Conservation (phyloP, 345 rosid genomes). For the Rhizophora apiculata region DNA sequence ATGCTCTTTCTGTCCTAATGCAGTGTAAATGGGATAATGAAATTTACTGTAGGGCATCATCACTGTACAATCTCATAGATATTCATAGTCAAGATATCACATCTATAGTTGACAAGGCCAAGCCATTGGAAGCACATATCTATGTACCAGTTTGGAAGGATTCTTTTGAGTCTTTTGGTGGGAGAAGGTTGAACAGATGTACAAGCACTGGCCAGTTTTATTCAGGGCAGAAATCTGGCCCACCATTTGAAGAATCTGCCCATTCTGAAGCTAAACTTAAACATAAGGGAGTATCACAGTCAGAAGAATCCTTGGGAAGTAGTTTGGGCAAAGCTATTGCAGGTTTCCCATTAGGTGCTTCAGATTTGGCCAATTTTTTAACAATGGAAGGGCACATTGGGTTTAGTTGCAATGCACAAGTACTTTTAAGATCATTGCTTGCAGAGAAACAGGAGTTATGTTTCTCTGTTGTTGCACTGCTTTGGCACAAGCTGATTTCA, state of each 20-base stretch:
- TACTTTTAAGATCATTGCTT: slow-evolving; percentile 78
- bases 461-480: slow-evolving; percentile 84
- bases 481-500: slow-evolving; percentile 90
- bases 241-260: slow-evolving; percentile 38
- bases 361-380: slow-evolving; percentile 94
- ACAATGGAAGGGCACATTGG: slow-evolving; percentile 87
- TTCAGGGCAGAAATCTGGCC: slow-evolving; percentile 39
- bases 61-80: slow-evolving; percentile 85
- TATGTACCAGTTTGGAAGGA: slow-evolving; percentile 65
- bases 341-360: slow-evolving; percentile 72
- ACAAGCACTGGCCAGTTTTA: slow-evolving; percentile 29
- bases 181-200: slow-evolving; percentile 42
- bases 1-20: slow-evolving; percentile 76
- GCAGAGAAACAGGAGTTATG: slow-evolving; percentile 89
- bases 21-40: slow-evolving; percentile 89
- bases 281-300: slow-evolving; percentile 36
- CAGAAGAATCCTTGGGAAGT: slow-evolving; percentile 49
- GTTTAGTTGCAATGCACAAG: slow-evolving; percentile 73
- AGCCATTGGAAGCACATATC: slow-evolving; percentile 76
- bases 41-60: slow-evolving; percentile 76
- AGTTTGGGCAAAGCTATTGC: slow-evolving; percentile 51
- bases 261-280: slow-evolving; percentile 39
- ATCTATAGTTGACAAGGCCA: slow-evolving; percentile 87
- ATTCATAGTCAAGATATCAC: slow-evolving; percentile 93
- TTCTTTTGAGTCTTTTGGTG: slow-evolving; percentile 35